Conservation (phyloP, 345 rosid species). For the Eucalyptus regnans region DNA sequence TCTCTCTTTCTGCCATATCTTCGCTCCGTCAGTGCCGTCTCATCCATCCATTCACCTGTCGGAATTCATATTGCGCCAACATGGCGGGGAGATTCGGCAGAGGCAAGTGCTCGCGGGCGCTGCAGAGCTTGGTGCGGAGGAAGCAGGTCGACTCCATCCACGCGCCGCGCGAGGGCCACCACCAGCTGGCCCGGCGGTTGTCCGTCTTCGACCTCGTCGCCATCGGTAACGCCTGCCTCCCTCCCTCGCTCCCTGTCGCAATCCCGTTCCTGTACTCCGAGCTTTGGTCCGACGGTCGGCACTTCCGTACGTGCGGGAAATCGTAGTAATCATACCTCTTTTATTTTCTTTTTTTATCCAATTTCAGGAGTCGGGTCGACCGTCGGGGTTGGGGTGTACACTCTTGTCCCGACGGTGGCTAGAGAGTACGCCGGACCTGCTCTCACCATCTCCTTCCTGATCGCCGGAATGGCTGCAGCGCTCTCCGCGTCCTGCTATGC, state of each 20-base stretch:
- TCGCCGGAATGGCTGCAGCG: constrained; percentile 91
- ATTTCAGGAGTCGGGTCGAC: constrained; percentile 82
- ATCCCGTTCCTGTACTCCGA: not conserved
- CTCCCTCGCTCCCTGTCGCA: too few relatives aligned
- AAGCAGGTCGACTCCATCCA: constrained; percentile 65
- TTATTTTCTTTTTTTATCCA: not conserved
- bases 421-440: constrained; percentile 97
- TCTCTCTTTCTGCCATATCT: not conserved
- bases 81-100: not conserved
- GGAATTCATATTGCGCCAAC: not conserved
- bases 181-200: constrained; percentile 51
- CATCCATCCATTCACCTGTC: not conserved
- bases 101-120: not conserved
- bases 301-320: not conserved
- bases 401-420: constrained; percentile 91
- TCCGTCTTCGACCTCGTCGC: constrained; percentile 56
- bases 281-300: not conserved
- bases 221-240: constrained; percentile 28
- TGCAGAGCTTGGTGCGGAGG: constrained; percentile 49
- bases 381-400: constrained; percentile 94
- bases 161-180: constrained; percentile 2
- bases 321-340: not conserved
- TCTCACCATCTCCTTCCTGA: constrained; percentile 72
- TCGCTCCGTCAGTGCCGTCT: not conserved
- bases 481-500: constrained; percentile 96